Conservation (phyloP, 768 basidiomycete genomes). For the Cubamyces sp. region DNA sequence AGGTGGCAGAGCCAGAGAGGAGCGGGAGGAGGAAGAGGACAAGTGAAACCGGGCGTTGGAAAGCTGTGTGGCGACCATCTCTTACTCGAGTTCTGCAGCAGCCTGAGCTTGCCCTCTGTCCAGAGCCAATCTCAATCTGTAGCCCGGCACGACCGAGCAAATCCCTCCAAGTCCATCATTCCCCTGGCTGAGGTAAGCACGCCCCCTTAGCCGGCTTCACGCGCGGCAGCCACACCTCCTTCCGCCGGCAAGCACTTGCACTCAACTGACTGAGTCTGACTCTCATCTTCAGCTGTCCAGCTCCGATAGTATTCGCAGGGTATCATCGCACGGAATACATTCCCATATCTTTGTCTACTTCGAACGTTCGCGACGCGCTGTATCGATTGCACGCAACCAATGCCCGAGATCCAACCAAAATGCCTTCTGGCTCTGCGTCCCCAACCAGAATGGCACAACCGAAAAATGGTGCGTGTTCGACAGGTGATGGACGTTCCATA, state of each 20-base stretch:
- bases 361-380: not conserved
- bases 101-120: not conserved
- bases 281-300: no score
- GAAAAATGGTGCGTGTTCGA: constrained; percentile 44
- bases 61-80: constrained; percentile 18
- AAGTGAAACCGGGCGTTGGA: not conserved
- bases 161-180: not conserved
- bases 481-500: constrained; percentile 46
- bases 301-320: no score
- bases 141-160: not conserved
- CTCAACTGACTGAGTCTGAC: no score
- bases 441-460: constrained; percentile 44
- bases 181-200: no score
- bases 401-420: constrained; percentile 46
- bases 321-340: no score
- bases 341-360: no score
- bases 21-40: not conserved
- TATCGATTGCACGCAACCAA: constrained; percentile 44
- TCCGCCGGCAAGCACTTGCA: no score
- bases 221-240: no score
- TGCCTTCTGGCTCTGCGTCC: constrained; percentile 38
- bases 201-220: no score
- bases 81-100: not conserved
- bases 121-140: no score
- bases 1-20: not conserved